Evolutionary conservation across 83 land plant species (phyloP).

Genomic region (Picea abies): DNA sequence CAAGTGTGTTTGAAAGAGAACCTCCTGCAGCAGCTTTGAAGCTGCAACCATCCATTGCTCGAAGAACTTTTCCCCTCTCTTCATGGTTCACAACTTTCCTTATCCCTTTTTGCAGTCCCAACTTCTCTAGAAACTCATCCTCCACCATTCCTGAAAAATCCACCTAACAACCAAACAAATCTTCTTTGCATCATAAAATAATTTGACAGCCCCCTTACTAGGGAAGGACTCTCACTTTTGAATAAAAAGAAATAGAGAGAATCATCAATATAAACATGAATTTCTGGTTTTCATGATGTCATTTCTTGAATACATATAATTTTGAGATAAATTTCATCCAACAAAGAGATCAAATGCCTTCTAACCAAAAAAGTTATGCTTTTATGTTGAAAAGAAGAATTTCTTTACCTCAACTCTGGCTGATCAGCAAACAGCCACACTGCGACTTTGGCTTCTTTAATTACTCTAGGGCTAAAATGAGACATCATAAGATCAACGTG

Average conservation of each 20-base stretch:
- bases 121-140: constrained; percentile 69
- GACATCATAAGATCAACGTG: too few relatives aligned
- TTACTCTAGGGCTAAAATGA: too few relatives aligned
- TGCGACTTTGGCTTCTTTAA: too few relatives aligned
- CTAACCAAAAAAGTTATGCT: not conserved
- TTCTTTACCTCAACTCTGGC: not conserved
- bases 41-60: constrained; percentile 87
- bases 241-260: not conserved
- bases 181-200: not conserved
- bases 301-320: not conserved
- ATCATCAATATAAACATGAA: constrained; percentile 2
- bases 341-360: constrained; percentile 4
- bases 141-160: constrained; percentile 95
- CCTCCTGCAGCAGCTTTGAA: constrained; percentile 99
- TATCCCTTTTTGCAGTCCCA: constrained; percentile 79
- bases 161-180: constrained; percentile 50
- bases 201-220: not conserved
- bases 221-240: not conserved
- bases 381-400: not conserved
- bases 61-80: constrained; percentile 86
- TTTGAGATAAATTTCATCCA: not conserved
- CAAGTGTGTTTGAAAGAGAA: constrained; percentile 92
- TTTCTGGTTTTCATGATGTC: constrained; percentile 2
- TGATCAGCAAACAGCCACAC: not conserved
- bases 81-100: constrained; percentile 93